Evolutionary conservation across 2,329 filamentous ascomycete species (phyloP), one percentile per base, ranked within the genome.

Genomic region (Ceratocystiopsis sp.): DNA sequence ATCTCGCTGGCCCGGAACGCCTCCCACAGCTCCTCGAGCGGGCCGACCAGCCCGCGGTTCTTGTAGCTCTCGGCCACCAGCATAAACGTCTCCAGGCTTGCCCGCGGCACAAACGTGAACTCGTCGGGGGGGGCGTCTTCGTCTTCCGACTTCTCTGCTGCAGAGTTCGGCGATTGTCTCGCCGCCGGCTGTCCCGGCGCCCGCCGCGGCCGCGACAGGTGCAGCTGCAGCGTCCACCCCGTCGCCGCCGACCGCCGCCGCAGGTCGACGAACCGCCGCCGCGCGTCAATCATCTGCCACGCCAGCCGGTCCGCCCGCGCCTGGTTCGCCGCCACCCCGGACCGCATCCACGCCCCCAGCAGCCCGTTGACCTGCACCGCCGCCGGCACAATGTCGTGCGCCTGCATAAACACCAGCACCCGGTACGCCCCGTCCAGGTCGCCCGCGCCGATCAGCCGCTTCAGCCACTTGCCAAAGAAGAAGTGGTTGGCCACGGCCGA

Each of bases 391-490:
- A 86, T 71, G 2, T 76, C 75, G 52, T 72, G 74, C 42, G 71
- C 66, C 51, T 78, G 75, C 80, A 93, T 89, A 49, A 86, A 68
- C 14, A 80, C 71, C 25, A 91, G 65, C 10, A 93, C 83, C 46
- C 75, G 73, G 42, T 73, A 68, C 3, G 84, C 84, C 2, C 79
- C 80, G 45, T 81, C 72, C 14, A 83, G 61, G 49, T 85, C 73
- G 2, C 76, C 77, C 45, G 78, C 73, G 15, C 78, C 79, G 44
- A 93, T 81, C 10, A 93, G 71, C 41, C 81, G 76, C 59, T 89
- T 89, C 54, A 93, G 70, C 87, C 86, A 94, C 53, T 84, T 87
- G 33, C 80, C 82, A 50, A 86, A 81, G 59, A 94, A 84, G 59
- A 85, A 89, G 49, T 80, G 78, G 58, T 93, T 91, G 41, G 63